These are phyloP conservation scores for Nitzschia inconspicua DNA, from an alignment of 108 stramenopile genomes.

Conservation along the genomic window DNA sequence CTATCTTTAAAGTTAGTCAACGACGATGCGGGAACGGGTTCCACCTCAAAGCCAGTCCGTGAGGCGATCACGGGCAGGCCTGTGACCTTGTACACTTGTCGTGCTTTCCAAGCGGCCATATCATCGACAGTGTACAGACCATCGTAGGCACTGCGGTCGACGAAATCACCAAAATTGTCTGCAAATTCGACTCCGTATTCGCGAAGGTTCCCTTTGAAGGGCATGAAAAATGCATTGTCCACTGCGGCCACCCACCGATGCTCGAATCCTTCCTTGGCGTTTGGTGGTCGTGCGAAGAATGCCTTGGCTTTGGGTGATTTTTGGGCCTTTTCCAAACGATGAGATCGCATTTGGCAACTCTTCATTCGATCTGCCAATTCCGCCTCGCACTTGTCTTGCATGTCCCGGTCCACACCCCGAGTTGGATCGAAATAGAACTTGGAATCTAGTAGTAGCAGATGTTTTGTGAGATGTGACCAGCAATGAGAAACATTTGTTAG, in stretches of 20 bases:
- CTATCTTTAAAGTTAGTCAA: constrained; percentile 18
- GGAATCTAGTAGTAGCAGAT: constrained; percentile 12
- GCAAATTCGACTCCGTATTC: constrained; percentile 84
- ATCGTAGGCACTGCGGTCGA: constrained; percentile 60
- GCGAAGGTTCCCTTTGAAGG: constrained; percentile 62
- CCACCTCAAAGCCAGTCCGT: constrained; percentile 80
- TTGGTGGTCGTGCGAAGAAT: constrained; percentile 61
- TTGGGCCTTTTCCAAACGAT: constrained; percentile 63
- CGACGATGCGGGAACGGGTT: constrained; percentile 48
- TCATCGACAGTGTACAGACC: constrained; percentile 69
- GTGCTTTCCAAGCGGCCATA: constrained; percentile 79
- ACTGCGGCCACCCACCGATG: constrained; percentile 77
- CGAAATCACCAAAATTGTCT: constrained; percentile 85
- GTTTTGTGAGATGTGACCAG: no score
- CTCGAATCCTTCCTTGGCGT: constrained; percentile 73
- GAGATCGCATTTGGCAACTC: constrained; percentile 32
- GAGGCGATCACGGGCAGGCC: constrained; percentile 74
- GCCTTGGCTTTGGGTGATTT: constrained; percentile 57
- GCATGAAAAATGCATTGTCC: constrained; percentile 65
- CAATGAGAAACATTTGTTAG: no score
- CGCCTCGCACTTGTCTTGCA: constrained; percentile 38
- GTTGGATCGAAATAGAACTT: constrained; percentile 24
- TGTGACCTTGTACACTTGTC: constrained; percentile 71
- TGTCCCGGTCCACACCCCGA: constrained; percentile 23
- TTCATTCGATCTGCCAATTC: constrained; percentile 53